Evolutionary conservation across 2,329 filamentous ascomycete species (phyloP).

Genomic region (Fusarium sp.): DNA sequence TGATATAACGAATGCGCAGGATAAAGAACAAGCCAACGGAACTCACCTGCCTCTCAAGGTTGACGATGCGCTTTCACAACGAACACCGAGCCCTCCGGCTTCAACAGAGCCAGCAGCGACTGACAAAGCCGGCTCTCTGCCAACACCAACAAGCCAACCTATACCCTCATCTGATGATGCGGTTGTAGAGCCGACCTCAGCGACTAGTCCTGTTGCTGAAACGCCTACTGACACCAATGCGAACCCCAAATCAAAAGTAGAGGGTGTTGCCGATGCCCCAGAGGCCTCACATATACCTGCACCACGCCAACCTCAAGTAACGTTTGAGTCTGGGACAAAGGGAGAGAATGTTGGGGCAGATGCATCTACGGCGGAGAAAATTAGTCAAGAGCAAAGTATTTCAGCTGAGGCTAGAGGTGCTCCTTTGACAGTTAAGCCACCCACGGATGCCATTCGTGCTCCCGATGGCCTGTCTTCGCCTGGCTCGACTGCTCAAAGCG

Average conservation of each 20-base stretch:
- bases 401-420: conserved; percentile 6
- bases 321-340: conserved; percentile 51
- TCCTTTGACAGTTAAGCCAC: conserved; percentile 50
- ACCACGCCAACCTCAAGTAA: conserved; percentile 48
- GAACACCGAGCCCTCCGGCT: conserved; percentile 22
- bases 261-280: neutral
- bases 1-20: conserved; percentile 15
- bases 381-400: conserved; percentile 9
- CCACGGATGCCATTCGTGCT: conserved; percentile 53
- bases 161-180: conserved; percentile 11
- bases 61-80: conserved; percentile 21
- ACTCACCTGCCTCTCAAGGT: conserved; percentile 19
- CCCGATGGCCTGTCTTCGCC: conserved; percentile 66
- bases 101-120: conserved; percentile 22
- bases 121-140: neutral
- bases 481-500: conserved; percentile 78
- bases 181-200: conserved; percentile 27
- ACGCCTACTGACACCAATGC: conserved; percentile 2
- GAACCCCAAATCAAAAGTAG: neutral
- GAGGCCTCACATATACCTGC: neutral
- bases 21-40: conserved; percentile 27
- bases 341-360: conserved; percentile 25
- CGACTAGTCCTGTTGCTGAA: conserved; percentile 18
- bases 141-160: neutral
- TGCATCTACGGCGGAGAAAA: conserved; percentile 8